These are phyloP conservation scores for Phytophthora multivora DNA, from an alignment of 352 stramenopile genomes.

Conservation along the genomic window DNA sequence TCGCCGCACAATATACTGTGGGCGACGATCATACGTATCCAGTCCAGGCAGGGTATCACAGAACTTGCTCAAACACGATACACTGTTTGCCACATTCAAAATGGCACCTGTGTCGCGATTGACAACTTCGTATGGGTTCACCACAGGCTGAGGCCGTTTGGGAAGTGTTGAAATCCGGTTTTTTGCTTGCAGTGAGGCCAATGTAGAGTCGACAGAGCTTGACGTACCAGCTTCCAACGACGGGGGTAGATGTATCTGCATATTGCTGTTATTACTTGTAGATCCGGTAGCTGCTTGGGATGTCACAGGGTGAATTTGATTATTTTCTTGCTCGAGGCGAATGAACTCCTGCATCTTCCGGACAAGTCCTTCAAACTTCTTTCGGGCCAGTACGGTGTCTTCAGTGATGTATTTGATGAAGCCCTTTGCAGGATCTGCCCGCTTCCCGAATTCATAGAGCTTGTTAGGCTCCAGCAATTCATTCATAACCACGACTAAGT, in stretches of 20 bases:
- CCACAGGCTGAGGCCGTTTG: slow-evolving; percentile 21
- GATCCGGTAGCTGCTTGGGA: slow-evolving; percentile 3
- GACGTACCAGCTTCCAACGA: slow-evolving; percentile 5
- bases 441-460: slow-evolving; percentile 66
- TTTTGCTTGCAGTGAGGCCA: slow-evolving; percentile 25
- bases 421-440: slow-evolving; percentile 44
- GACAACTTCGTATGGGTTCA: slow-evolving; percentile 56
- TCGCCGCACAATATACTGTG: slow-evolving; percentile 78
- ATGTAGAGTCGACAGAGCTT: slow-evolving; percentile 11
- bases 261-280: neutral
- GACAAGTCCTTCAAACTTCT: slow-evolving; percentile 69
- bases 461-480: slow-evolving; percentile 77
- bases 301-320: neutral
- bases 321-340: slow-evolving; percentile 50
- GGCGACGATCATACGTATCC: slow-evolving; percentile 81
- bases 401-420: slow-evolving; percentile 78
- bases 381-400: slow-evolving; percentile 36
- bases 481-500: slow-evolving; percentile 81
- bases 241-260: slow-evolving; percentile 19
- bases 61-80: slow-evolving; percentile 72
- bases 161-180: slow-evolving; percentile 6
- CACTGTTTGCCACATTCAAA: slow-evolving; percentile 68
- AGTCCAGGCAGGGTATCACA: slow-evolving; percentile 82
- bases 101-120: slow-evolving; percentile 70
- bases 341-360: slow-evolving; percentile 65